A percentile compares a stretch with the other conserved stretches of the same genome.
These are phyloP conservation scores for Podospora australis DNA, from an alignment of 495 filamentous ascomycete genomes.

Conservation along the genomic window DNA sequence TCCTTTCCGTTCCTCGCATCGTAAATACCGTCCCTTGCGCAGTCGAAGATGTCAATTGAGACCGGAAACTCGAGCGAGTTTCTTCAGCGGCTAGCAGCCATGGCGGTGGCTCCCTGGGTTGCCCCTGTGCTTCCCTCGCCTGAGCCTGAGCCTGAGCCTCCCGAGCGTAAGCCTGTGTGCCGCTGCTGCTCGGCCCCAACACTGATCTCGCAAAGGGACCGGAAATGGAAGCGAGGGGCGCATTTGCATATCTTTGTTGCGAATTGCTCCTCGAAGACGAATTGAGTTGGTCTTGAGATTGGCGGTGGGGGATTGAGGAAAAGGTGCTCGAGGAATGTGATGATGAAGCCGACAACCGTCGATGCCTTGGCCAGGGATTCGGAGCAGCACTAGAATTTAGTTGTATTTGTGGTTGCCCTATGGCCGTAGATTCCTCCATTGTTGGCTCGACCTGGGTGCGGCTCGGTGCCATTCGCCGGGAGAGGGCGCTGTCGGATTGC, in stretches of 20 bases:
- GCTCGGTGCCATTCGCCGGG: constrained; percentile 20
- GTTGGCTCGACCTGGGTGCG: constrained; percentile 24
- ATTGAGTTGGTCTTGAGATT: constrained; percentile 26
- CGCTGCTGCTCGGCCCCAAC: constrained; percentile 10
- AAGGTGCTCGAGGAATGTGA: constrained; percentile 38
- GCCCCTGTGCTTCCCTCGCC: neutral
- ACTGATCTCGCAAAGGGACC: constrained; percentile 9
- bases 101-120: constrained; percentile 33
- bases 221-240: constrained; percentile 17
- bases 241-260: constrained; percentile 13
- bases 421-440: constrained; percentile 27
- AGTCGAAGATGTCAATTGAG: constrained; percentile 59
- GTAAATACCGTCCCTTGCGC: constrained; percentile 62
- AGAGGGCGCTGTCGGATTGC: constrained; percentile 28
- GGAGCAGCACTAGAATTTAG: constrained; percentile 9
- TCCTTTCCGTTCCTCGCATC: constrained; percentile 73
- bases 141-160: neutral
- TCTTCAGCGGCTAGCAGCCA: constrained; percentile 44
- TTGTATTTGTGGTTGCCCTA: constrained; percentile 15
- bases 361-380: constrained; percentile 30
- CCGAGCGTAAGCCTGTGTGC: constrained; percentile 8
- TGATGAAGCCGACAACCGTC: constrained; percentile 42
- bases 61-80: constrained; percentile 65
- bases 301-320: constrained; percentile 32
- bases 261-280: constrained; percentile 13